These are phyloP conservation scores for Orobanche coerulescens DNA, from an alignment of 257 asterid species.

Conservation along the genomic window DNA sequence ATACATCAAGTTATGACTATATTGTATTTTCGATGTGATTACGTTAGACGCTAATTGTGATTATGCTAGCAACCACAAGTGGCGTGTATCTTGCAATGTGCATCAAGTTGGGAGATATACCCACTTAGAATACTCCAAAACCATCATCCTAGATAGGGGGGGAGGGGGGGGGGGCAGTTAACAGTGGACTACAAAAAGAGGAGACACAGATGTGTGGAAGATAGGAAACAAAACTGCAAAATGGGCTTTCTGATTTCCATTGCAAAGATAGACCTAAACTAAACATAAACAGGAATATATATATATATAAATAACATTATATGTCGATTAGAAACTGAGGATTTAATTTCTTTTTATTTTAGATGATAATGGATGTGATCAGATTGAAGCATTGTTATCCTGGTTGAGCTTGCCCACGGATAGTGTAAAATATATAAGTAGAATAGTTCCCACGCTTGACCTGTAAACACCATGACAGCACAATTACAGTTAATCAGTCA, in stretches of 20 bases:
- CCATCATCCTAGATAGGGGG: not conserved
- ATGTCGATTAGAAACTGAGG: too few species aligned
- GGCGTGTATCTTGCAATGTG: too few species aligned
- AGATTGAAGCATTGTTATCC: constrained; percentile 23
- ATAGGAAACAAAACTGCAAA: constrained; percentile 12
- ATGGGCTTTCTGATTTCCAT: constrained; percentile 19
- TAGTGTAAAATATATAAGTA: constrained; percentile 56
- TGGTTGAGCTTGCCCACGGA: constrained; percentile 31
- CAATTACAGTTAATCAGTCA: not conserved
- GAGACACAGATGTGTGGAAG: not conserved
- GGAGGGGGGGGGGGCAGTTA: not conserved
- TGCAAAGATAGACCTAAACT: constrained; percentile 15
- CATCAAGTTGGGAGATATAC: too few species aligned
- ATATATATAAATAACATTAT: constrained; percentile 28
- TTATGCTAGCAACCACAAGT: too few species aligned
- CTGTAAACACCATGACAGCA: constrained; percentile 21
- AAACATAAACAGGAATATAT: constrained; percentile 13
- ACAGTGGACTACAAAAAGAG: constrained; percentile 18
- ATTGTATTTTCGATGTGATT: too few species aligned
- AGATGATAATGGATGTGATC: not conserved
- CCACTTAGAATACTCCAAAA: too few species aligned
- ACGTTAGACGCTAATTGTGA: too few species aligned
- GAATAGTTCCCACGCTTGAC: constrained; percentile 57
- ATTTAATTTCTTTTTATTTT: not conserved
- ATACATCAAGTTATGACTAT: too few species aligned